Conservation (phyloP, 176 grass and related monocot genomes). For the Musa beccarii region DNA sequence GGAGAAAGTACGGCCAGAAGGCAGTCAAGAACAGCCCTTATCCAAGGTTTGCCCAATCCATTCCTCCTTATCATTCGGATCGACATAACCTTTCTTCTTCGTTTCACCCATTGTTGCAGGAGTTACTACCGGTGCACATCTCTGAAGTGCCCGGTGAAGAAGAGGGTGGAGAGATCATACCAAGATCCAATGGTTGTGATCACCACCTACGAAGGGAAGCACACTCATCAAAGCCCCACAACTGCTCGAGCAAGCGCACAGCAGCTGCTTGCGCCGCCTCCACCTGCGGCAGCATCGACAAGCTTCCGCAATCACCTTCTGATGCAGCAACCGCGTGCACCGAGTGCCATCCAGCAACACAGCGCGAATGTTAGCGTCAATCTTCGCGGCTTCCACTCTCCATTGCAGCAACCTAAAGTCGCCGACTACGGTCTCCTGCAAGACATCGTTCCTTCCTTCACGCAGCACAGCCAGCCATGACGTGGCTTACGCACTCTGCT, state of each 20-base stretch:
- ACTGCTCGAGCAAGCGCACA: slow-evolving; percentile 59
- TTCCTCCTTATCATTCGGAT: background rate
- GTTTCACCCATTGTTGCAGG: slow-evolving; percentile 30
- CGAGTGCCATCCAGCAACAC: background rate
- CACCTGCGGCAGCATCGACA: slow-evolving; percentile 22
- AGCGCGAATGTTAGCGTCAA: slow-evolving; percentile 17
- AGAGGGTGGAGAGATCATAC: slow-evolving; percentile 85
- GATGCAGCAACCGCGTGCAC: background rate
- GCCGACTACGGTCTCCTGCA: slow-evolving; percentile 66
- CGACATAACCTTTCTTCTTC: background rate
- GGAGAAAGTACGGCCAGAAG: slow-evolving; percentile 99
- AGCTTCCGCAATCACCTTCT: slow-evolving; percentile 10
- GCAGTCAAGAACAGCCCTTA: slow-evolving; percentile 96
- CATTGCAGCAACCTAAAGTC: slow-evolving; percentile 3
- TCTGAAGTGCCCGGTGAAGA: slow-evolving; percentile 93
- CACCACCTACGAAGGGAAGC: slow-evolving; percentile 93
- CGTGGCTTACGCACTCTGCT: background rate
- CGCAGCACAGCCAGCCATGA: slow-evolving; percentile 16
- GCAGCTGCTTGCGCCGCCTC: slow-evolving; percentile 9
- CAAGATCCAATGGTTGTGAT: slow-evolving; percentile 75
- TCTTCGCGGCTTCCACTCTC: background rate
- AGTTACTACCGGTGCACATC: slow-evolving; percentile 97
- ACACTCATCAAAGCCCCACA: slow-evolving; percentile 68
- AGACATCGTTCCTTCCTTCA: slow-evolving; percentile 67
- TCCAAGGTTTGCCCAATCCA: slow-evolving; percentile 41